phyloP scores from a whole-genome alignment of 192 early-diverging fungal genomes.

The Diversispora epigaea region DNA sequence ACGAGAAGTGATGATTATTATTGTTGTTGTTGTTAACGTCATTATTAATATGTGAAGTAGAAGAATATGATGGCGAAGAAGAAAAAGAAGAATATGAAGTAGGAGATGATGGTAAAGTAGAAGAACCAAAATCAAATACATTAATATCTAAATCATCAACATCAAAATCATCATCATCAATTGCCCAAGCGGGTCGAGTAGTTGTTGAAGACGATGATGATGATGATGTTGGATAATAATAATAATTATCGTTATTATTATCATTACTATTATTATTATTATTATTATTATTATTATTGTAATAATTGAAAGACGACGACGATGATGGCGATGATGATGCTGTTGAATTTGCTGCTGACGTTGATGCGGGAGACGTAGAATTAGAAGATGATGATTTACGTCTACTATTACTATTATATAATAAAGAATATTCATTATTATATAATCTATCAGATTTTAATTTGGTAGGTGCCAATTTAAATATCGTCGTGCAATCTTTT shows the following conservation, averaged over 20 bases:
- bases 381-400: background rate
- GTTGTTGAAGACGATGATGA: background rate
- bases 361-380: background rate
- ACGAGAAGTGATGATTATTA: too few relatives aligned
- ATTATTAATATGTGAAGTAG: too few relatives aligned
- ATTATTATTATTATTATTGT: background rate
- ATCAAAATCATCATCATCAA: constrained; percentile 14
- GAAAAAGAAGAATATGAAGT: background rate
- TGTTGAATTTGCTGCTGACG: background rate
- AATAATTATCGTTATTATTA: too few relatives aligned
- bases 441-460: constrained; percentile 10
- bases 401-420: background rate
- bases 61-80: too few relatives aligned
- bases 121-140: background rate
- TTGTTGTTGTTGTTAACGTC: too few relatives aligned
- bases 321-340: background rate
- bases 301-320: background rate
- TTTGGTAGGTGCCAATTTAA: constrained; percentile 21
- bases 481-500: constrained; percentile 22
- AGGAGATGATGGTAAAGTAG: background rate
- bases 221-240: too few relatives aligned
- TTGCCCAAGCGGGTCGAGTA: background rate
- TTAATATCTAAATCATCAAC: background rate
- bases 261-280: too few relatives aligned
- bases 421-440: constrained; percentile 21